Evolutionary conservation across 176 grass and related monocot genomes (phyloP), one percentile per base, ranked within the genome.

Genomic region (Alopecurus myosuroides): DNA sequence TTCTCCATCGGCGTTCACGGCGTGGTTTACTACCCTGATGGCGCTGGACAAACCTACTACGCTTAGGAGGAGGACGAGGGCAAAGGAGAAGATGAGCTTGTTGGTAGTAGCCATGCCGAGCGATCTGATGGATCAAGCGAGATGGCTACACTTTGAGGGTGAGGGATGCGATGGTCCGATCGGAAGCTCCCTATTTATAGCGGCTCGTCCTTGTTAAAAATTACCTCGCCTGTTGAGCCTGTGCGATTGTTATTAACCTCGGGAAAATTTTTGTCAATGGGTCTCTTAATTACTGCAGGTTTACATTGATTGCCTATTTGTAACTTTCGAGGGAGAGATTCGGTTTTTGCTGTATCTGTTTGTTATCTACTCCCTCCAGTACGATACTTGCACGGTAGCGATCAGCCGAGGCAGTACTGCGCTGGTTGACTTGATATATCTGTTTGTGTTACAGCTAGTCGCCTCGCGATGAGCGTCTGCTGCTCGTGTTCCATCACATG

Each of bases 51-150:
- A 9, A n/a, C n/a, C n/a, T 36, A 36, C 49, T 20, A 71, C 19
- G 75, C 84, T 68, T 34, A 85, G 12, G 4, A 85, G 51, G 5
- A 85, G 20, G 4, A 78, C 20, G 14, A 85, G 49, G 84, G 61
- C 75, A 34, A 35, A 1, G 3, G 36, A 52, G 10, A 85, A 7
- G 26, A 31, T 63, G 1, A 78, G 36, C 63, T 85, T 85, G 7
- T 85, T 85, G 7, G 18, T 78, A 8, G 63, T 45, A 5, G 48
- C 75, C 84, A 85, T 85, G 4, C 62, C 14, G 23, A 36, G 29
- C 22, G 6, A 36, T 1, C 48, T 50, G 48, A 14, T n/a, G n/a
- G n/a, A n/a, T n/a, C n/a, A n/a, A n/a, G n/a, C n/a, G n/a, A n/a
- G n/a, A n/a, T n/a, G n/a, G n/a, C n/a, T n/a, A n/a, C n/a, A n/a